Base-by-base conservation (phyloP, 2,329 filamentous ascomycete species). In the Cercospora nicotianae region DNA sequence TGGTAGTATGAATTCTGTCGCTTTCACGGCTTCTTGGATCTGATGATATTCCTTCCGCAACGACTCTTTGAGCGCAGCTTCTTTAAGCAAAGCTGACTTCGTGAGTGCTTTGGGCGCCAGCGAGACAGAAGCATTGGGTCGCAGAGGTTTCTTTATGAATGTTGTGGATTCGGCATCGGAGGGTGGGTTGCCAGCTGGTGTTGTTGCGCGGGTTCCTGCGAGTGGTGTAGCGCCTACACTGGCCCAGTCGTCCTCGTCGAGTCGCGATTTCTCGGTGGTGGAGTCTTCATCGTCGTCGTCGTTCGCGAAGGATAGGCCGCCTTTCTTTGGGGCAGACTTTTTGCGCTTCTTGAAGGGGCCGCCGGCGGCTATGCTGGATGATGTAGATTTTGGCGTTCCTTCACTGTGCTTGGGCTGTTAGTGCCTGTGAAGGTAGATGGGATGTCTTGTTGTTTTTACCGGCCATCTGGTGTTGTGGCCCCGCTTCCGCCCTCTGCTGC, bases 1-100 rank as follows among this genome's bases (percentile, higher is more conserved):
- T 0, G 95, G 95, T 33, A 99, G 90, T 16, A 91, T 86, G 64
- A 99, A 91, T 76, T 97, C 94, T 8, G 93, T 94, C 20, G 88
- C 88, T 81, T 96, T 97, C 72, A 98, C 91, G 0, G 89, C 88
- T 69, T 96, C 92, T 77, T 97, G 95, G 67, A 94, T 86, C 9
- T 83, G 83, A 57, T 96, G 79, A 75, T 97, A 99, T 76, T 98
- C 90, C 69, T 90, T 91, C 9, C 91, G 86, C 60, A 94, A 81
- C 13, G 86, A 81, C 74, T 95, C 92, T 70, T 91, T 86, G 72
- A 93, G 88, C 65, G 91, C 87, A 3, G 93, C 91, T 79, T 97
- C 94, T 26, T 89, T 88, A 45, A 93, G 87, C 51, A 97, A 80
- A 0, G 92, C 87, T 13, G 83, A 90, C 82, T 89, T 98, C 2